Conservation (phyloP, 352 stramenopile species). For the Phytophthora aleatoria region DNA sequence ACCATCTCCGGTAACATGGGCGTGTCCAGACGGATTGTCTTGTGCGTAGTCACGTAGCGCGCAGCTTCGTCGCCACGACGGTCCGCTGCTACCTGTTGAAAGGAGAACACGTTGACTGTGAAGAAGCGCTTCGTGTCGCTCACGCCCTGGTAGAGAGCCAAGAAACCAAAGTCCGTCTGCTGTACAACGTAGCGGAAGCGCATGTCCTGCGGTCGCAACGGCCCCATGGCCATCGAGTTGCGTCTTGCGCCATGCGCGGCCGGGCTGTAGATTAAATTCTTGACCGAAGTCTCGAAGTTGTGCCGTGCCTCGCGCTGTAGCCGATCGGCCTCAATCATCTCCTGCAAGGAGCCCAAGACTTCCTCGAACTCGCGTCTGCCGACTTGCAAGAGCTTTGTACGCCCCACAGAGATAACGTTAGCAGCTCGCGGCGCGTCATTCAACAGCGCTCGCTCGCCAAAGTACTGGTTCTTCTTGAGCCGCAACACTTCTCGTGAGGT, state of each 20-base stretch:
- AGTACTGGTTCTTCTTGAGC: constrained; percentile 89
- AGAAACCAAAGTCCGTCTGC: constrained; percentile 74
- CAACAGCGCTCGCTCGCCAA: constrained; percentile 81
- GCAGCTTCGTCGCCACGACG: constrained; percentile 74
- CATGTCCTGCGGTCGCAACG: constrained; percentile 62
- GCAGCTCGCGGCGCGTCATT: constrained; percentile 93
- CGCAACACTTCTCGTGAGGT: constrained; percentile 78
- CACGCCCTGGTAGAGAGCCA: constrained; percentile 74
- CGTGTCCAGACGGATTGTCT: constrained; percentile 72
- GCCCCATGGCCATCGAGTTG: constrained; percentile 52
- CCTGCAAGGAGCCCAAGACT: constrained; percentile 93
- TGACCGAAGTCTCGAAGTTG: constrained; percentile 85
- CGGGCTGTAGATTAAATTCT: constrained; percentile 80
- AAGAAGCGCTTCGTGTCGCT: constrained; percentile 67
- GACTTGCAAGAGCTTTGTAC: constrained; percentile 90
- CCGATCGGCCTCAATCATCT: constrained; percentile 88
- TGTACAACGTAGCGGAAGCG: constrained; percentile 76
- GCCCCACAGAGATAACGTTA: constrained; percentile 91
- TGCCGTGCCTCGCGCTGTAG: constrained; percentile 79
- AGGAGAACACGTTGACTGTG: constrained; percentile 80
- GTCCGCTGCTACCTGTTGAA: constrained; percentile 70
- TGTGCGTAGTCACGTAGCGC: constrained; percentile 70
- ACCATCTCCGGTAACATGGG: constrained; percentile 76
- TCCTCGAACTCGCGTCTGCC: constrained; percentile 96
- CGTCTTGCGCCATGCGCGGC: constrained; percentile 36